Evolutionary conservation across 164 flowering plant genomes (phyloP), one percentile per base, ranked within the genome.

Genomic region (Hamamelis virginiana): DNA sequence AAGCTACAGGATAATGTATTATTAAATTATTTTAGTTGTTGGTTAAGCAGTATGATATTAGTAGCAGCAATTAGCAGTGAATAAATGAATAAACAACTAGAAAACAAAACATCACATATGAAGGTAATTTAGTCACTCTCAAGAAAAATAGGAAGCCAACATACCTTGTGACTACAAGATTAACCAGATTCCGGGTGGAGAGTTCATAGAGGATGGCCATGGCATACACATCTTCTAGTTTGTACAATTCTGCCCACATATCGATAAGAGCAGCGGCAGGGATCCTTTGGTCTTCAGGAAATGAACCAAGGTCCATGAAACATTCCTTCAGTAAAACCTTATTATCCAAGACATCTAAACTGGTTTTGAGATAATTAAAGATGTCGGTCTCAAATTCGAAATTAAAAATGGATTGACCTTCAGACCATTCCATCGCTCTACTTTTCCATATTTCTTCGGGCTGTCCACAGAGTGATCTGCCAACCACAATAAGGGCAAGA

Each of bases 281-380:
- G n/a, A n/a, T n/a, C n/a, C n/a, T n/a, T n/a, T n/a, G n/a, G n/a
- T n/a, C n/a, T n/a, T n/a, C n/a, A n/a, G n/a, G n/a, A n/a, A n/a
- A n/a, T n/a, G n/a, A 77, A 50, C 83, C 82, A 38, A 86, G 71
- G 70, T 89, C 89, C 61, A 85, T 28, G 70, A 75, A 87, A 57
- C 83, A 80, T 45, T 85, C 74, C 64, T 70, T 78, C 51, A 66
- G 16, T 50, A 43, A 52, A 3, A 48, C 44, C 21, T 28, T 57
- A 3, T 55, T 38, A 25, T 74, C 78, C 67, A 78, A 64, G 57
- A 50, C n/a, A n/a, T n/a, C n/a, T n/a, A n/a, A n/a, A n/a, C n/a
- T n/a, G n/a, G n/a, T n/a, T n/a, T n/a, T n/a, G 8, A 85, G 84
- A 62, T 75, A 66, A 13, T 23, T 10, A 51, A 75, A 75, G n/a